Percentiles rank a stretch among this genome's conserved stretches.
phyloP scores from a whole-genome alignment of 306 rosid genomes.

The Sicyos baderoa region DNA sequence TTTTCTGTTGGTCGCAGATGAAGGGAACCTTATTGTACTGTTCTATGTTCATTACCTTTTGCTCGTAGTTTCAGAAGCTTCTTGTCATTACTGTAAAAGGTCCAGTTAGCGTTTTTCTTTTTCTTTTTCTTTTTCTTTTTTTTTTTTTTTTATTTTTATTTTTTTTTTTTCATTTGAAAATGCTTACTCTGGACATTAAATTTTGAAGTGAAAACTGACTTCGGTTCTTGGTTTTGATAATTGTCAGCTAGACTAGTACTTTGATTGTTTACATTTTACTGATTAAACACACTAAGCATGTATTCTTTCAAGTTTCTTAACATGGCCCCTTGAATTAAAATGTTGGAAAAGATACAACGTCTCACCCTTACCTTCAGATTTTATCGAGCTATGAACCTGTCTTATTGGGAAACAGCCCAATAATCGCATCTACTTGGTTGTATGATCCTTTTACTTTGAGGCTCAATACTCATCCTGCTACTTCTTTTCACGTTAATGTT shows the following conservation, averaged over 20 bases:
- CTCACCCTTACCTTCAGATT: background rate
- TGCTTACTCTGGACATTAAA: background rate
- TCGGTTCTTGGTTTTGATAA: slow-evolving; percentile 2
- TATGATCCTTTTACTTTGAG: background rate
- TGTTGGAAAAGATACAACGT: background rate
- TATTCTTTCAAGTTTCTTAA: background rate
- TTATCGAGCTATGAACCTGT: slow-evolving; percentile 1
- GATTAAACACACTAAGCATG: background rate
- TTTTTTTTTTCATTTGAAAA: no score
- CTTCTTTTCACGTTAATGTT: background rate
- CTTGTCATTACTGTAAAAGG: slow-evolving; percentile 16
- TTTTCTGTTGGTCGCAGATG: background rate
- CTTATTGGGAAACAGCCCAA: background rate
- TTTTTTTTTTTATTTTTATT: no score
- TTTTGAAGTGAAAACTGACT: background rate
- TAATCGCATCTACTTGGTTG: background rate
- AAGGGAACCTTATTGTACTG: background rate
- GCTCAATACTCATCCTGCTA: background rate
- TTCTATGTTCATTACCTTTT: background rate
- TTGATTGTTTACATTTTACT: background rate
- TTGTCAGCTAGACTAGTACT: background rate
- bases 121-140: no score
- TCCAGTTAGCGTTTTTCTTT: no score
- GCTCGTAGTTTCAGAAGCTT: slow-evolving; percentile 7
- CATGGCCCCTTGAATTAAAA: background rate